Conservation (phyloP, 441 rosid species). For the Adansonia madagascariensis region DNA sequence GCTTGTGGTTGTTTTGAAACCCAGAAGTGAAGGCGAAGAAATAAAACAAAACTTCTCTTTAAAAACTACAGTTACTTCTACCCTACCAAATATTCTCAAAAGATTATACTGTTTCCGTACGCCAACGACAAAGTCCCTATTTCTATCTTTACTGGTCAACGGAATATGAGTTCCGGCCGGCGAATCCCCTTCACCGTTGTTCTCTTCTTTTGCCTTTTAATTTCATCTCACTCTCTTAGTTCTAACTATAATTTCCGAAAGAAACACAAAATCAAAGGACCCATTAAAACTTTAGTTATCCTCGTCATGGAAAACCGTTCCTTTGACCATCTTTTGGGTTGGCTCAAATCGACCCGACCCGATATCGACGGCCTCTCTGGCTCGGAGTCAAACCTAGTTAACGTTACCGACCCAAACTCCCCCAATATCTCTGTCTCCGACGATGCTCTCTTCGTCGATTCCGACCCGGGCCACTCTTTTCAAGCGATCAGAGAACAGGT, state of each 20-base stretch:
- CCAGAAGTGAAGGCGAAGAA: too few species aligned
- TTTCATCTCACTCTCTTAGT: slow-evolving; percentile 58
- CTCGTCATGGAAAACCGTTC: slow-evolving; percentile 98
- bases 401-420: slow-evolving; percentile 64
- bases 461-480: slow-evolving; percentile 95
- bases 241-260: slow-evolving; percentile 33
- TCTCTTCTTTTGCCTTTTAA: slow-evolving; percentile 49
- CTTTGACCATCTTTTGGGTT: slow-evolving; percentile 88
- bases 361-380: slow-evolving; percentile 87
- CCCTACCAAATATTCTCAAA: slow-evolving; percentile 1
- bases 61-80: background rate
- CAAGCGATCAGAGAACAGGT: slow-evolving; percentile 93
- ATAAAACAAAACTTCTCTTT: background rate
- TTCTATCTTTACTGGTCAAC: slow-evolving; percentile 18
- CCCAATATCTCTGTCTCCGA: slow-evolving; percentile 57
- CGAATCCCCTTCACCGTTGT: slow-evolving; percentile 31
- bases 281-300: slow-evolving; percentile 84
- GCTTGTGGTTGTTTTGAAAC: background rate
- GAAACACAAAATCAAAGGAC: slow-evolving; percentile 64
- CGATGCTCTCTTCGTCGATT: slow-evolving; percentile 79
- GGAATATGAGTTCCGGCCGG: slow-evolving; percentile 58
- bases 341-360: slow-evolving; percentile 88
- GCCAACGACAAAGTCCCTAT: background rate
- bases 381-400: slow-evolving; percentile 59
- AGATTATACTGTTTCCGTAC: background rate